Evolutionary conservation across 768 basidiomycete genomes (phyloP).

Genomic region (Tricholoma flavovirens): DNA sequence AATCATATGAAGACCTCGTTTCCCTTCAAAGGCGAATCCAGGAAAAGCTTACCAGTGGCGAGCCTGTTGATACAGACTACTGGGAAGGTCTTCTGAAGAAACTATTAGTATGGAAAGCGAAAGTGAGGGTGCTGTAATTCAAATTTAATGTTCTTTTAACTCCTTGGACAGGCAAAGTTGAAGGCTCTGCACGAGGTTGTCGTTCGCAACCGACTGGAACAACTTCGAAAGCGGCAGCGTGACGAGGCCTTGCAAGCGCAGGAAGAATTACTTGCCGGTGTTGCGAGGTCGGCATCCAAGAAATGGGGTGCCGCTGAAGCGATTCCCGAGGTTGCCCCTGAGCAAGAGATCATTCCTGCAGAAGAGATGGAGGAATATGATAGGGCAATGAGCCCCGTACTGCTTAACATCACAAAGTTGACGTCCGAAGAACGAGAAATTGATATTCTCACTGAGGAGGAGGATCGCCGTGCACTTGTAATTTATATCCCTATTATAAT

Average conservation of each 20-base stretch:
- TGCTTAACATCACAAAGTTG: slow-evolving; percentile 67
- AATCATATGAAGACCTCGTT: slow-evolving; percentile 79
- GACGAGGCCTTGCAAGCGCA: slow-evolving; percentile 95
- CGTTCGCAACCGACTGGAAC: slow-evolving; percentile 91
- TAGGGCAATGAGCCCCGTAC: slow-evolving; percentile 79
- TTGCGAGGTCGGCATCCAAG: slow-evolving; percentile 52
- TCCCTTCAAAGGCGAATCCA: slow-evolving; percentile 83
- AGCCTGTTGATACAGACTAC: slow-evolving; percentile 95
- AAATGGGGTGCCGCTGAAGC: slow-evolving; percentile 31
- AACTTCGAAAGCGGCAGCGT: slow-evolving; percentile 90
- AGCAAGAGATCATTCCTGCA: slow-evolving; percentile 31
- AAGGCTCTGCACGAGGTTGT: slow-evolving; percentile 93
- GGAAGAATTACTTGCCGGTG: slow-evolving; percentile 81
- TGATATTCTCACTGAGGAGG: slow-evolving; percentile 64
- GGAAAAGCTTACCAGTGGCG: slow-evolving; percentile 82
- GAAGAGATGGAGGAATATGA: slow-evolving; percentile 78
- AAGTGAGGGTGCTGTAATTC: slow-evolving; percentile 42
- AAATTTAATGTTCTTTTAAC: slow-evolving; percentile 10
- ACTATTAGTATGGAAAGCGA: slow-evolving; percentile 94
- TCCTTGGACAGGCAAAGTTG: slow-evolving; percentile 66
- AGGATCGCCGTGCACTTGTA: slow-evolving; percentile 64
- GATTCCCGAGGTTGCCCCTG: slow-evolving; percentile 23
- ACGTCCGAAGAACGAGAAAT: slow-evolving; percentile 75
- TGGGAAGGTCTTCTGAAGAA: slow-evolving; percentile 94
- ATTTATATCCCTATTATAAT: slow-evolving; percentile 19